Conservation (phyloP, 192 early-diverging fungal genomes). For the Dissophora ornata region DNA sequence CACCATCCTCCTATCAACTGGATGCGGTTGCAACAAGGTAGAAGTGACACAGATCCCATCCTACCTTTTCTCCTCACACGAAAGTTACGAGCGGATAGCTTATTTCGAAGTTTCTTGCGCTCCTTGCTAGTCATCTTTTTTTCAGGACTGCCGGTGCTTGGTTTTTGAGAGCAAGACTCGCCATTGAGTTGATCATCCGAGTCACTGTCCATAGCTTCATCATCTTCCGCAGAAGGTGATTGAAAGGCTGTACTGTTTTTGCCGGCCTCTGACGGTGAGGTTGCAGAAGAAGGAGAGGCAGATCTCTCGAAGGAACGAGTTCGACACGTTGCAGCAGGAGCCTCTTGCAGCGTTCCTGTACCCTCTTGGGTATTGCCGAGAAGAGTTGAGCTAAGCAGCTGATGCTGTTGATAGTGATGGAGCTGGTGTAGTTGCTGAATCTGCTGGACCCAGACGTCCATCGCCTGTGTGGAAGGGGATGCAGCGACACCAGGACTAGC, state of each 20-base stretch:
- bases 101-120: conserved; percentile 83
- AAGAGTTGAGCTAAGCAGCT: conserved; percentile 27
- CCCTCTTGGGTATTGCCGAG: not conserved
- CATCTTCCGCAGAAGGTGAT: conserved; percentile 31
- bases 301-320: conserved; percentile 30
- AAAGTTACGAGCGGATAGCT: conserved; percentile 87
- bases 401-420: conserved; percentile 38
- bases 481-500: not conserved
- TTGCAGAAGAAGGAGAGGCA: conserved; percentile 11
- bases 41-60: no score
- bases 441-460: conserved; percentile 24
- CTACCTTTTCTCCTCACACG: conserved; percentile 82
- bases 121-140: conserved; percentile 76
- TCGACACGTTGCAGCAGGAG: not conserved
- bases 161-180: not conserved
- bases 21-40: no score
- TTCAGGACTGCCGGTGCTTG: conserved; percentile 54
- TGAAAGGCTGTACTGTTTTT: conserved; percentile 16
- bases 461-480: not conserved
- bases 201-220: conserved; percentile 33
- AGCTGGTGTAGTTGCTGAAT: conserved; percentile 35
- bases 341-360: not conserved
- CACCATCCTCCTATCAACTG: not conserved
- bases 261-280: conserved; percentile 4
- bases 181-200: conserved; percentile 7